Evolutionary conservation across 495 filamentous ascomycete genomes (phyloP), one percentile per base, ranked within the genome.

Genomic region (Penicillium salamii): DNA sequence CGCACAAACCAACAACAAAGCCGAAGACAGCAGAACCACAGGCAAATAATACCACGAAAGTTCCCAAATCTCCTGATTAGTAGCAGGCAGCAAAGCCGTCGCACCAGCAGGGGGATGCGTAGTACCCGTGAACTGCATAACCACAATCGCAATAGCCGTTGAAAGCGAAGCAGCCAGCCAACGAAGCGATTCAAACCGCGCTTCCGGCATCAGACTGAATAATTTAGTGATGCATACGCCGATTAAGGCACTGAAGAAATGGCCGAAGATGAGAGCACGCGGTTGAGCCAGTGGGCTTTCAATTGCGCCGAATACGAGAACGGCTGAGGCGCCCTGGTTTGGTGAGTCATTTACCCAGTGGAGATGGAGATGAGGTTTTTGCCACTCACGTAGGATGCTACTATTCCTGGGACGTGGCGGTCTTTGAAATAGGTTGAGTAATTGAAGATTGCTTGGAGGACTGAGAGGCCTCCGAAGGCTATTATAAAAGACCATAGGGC

Each of bases 61-160:
- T 0, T 58, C 55, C 28, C 72, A 75, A 1, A 86, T 69, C 1
- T 68, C 64, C 1, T 77, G 57, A 36, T 84, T 76, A 0, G 82
- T 73, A 1, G 84, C 85, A 0, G 87, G 86, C 21, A 93, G 71
- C 9, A 95, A 59, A 1, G 89, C 90, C 3, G 88, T 91, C 1
- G 90, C 90, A 11, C 90, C 90, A 0, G 88, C 90, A 2, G 90
- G 90, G 6, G 90, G 90, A 55, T 95, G 86, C 0, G 89, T 76
- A 0, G 88, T 91, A 6, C 81, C 80, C 0, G 88, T 91, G 13
- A 88, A 46, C 2, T 78, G 78, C 90, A 95, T 95, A 15, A 83
- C 56, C 0, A 83, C 74, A 7, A 84, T 85, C 0, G 88, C 75
- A 12, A 74, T 51, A 0, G 83, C 85, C 18, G 83, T 86, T 4